These are phyloP conservation scores for Citrus glauca DNA, from an alignment of 345 rosid genomes.

Conservation along the genomic window DNA sequence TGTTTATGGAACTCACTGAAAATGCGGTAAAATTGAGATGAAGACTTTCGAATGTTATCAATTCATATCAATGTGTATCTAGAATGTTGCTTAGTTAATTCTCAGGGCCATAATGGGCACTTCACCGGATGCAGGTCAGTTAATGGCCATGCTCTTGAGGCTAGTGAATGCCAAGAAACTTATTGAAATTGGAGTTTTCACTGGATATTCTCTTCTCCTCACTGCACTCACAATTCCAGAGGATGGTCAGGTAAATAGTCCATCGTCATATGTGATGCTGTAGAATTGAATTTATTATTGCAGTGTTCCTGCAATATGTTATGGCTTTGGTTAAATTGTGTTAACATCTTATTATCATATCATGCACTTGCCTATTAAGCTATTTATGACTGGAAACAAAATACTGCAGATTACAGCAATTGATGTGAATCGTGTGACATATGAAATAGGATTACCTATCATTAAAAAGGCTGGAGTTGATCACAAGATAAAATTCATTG, in stretches of 20 bases:
- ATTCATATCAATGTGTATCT: not conserved
- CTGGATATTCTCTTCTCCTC: conserved; percentile 49
- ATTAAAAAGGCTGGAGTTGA: conserved; percentile 56
- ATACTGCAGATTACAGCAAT: conserved; percentile 43
- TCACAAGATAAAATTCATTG: conserved; percentile 53
- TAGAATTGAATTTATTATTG: no score
- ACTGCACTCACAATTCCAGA: conserved; percentile 42
- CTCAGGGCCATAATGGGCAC: conserved; percentile 28
- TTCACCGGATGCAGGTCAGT: conserved; percentile 45
- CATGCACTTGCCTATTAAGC: no score
- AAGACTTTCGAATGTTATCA: not conserved
- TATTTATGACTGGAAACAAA: no score
- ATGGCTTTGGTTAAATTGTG: not conserved
- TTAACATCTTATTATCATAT: not conserved
- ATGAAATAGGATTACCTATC: conserved; percentile 53
- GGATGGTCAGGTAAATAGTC: conserved; percentile 30
- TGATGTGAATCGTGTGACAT: conserved; percentile 35
- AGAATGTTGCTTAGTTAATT: not conserved
- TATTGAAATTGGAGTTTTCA: conserved; percentile 53
- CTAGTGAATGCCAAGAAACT: conserved; percentile 39
- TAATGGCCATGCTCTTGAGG: conserved; percentile 40
- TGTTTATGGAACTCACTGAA: not conserved
- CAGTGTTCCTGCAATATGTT: not conserved
- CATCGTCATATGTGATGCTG: not conserved
- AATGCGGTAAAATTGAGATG: no score